These are phyloP conservation scores for Clavispora vitiphila DNA, from an alignment of 805 yeast genomes.

Conservation along the genomic window DNA sequence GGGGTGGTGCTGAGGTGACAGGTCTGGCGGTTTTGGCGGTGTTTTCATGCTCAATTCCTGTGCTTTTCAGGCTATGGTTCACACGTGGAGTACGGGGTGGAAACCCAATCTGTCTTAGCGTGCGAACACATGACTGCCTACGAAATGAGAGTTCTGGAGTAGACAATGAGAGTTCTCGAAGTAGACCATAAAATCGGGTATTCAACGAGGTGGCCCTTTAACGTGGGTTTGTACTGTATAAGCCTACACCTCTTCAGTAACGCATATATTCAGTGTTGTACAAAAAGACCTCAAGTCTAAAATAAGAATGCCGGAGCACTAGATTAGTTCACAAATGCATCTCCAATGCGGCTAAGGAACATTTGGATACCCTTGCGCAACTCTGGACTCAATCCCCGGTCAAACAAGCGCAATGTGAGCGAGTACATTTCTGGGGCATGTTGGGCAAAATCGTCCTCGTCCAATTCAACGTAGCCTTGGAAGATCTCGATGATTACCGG, in stretches of 20 bases:
- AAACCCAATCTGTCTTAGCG: too few relatives aligned
- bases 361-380: constrained; percentile 55
- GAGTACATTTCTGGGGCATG: constrained; percentile 59
- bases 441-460: constrained; percentile 60
- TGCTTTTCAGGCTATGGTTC: too few relatives aligned
- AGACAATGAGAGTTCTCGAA: too few relatives aligned
- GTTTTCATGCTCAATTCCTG: too few relatives aligned
- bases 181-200: too few relatives aligned
- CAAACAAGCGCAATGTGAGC: constrained; percentile 53
- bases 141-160: too few relatives aligned
- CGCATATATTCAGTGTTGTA: neutral
- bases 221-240: too few relatives aligned
- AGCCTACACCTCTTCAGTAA: neutral
- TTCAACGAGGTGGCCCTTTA: too few relatives aligned
- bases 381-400: constrained; percentile 57
- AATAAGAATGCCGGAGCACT: neutral
- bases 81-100: too few relatives aligned
- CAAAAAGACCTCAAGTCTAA: neutral
- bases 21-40: too few relatives aligned
- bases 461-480: constrained; percentile 76
- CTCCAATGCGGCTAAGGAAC: constrained; percentile 53
- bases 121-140: too few relatives aligned
- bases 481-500: constrained; percentile 88
- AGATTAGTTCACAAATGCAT: constrained; percentile 21
- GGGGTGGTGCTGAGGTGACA: neutral